These are phyloP conservation scores for Abelmoschus esculentus DNA, from an alignment of 345 rosid species.

Conservation along the genomic window DNA sequence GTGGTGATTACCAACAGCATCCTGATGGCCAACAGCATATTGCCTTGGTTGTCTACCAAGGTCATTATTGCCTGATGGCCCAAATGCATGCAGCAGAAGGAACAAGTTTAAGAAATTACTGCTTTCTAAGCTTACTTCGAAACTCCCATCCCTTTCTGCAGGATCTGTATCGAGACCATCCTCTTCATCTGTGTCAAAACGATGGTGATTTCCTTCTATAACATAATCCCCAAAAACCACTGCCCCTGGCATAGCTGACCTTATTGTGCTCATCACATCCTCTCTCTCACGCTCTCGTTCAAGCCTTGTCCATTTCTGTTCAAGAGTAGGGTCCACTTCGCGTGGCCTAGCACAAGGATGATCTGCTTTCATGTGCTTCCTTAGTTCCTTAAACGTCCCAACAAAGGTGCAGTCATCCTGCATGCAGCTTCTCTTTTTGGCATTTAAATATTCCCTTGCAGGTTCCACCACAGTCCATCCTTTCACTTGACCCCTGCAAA, in stretches of 20 bases:
- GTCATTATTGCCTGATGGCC: conserved; percentile 47
- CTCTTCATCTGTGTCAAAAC: conserved; percentile 43
- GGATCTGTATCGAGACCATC: conserved; percentile 31
- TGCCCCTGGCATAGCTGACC: conserved; percentile 85
- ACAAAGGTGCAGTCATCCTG: conserved; percentile 71
- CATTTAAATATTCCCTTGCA: conserved; percentile 65
- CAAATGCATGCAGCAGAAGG: conserved; percentile 72
- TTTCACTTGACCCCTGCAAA: conserved; percentile 94
- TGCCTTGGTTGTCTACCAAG: conserved; percentile 38
- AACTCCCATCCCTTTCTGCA: conserved; percentile 28
- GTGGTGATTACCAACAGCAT: conserved; percentile 1
- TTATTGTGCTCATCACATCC: conserved; percentile 75
- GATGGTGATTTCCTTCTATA: conserved; percentile 52
- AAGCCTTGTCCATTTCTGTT: conserved; percentile 81
- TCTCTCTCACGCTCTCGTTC: conserved; percentile 64
- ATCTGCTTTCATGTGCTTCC: conserved; percentile 79
- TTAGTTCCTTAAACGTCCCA: conserved; percentile 77
- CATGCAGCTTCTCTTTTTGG: conserved; percentile 84
- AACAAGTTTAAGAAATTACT: conserved; percentile 58
- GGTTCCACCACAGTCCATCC: conserved; percentile 96
- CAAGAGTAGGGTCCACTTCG: conserved; percentile 62
- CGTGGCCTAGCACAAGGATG: conserved; percentile 86
- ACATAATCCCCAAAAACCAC: conserved; percentile 82
- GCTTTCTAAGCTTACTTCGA: conserved; percentile 51
- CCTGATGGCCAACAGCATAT: no score